These are phyloP conservation scores for Bombardia bombarda DNA, from an alignment of 495 filamentous ascomycete genomes.

Conservation along the genomic window DNA sequence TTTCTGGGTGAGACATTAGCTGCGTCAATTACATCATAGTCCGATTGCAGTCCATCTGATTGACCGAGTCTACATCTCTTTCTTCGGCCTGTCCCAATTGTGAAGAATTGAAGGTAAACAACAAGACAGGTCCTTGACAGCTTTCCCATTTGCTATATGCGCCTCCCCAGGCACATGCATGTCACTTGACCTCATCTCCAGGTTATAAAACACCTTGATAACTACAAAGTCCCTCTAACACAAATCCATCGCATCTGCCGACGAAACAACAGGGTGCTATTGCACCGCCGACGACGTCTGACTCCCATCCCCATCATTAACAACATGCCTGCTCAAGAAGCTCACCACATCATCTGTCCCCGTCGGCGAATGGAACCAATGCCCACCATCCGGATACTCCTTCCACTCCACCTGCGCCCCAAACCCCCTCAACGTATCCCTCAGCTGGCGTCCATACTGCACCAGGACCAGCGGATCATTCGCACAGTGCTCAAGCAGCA, in stretches of 20 bases:
- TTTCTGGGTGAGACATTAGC: no score
- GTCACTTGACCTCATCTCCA: no score
- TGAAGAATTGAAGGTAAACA: no score
- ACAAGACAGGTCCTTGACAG: no score
- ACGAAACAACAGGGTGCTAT: not conserved
- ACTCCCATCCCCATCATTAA: not conserved
- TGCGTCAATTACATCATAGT: no score
- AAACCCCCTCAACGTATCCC: slow-evolving; percentile 28
- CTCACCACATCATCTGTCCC: slow-evolving; percentile 44
- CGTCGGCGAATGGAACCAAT: slow-evolving; percentile 47
- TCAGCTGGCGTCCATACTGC: slow-evolving; percentile 33
- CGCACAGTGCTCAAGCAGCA: slow-evolving; percentile 47
- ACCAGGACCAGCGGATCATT: slow-evolving; percentile 46
- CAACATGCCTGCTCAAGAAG: slow-evolving; percentile 25
- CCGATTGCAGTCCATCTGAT: no score
- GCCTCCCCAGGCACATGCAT: no score
- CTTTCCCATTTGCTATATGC: no score
- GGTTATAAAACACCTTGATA: no score
- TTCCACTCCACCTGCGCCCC: slow-evolving; percentile 41
- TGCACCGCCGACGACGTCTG: not conserved
- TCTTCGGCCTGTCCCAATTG: no score
- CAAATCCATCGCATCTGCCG: not conserved
- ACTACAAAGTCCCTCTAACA: no score
- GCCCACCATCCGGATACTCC: slow-evolving; percentile 45
- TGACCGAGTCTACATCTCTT: no score